Evolutionary conservation across 1,284 basidiomycete species (phyloP), one percentile per base, ranked within the genome.

Genomic region (Marasmius oreades): DNA sequence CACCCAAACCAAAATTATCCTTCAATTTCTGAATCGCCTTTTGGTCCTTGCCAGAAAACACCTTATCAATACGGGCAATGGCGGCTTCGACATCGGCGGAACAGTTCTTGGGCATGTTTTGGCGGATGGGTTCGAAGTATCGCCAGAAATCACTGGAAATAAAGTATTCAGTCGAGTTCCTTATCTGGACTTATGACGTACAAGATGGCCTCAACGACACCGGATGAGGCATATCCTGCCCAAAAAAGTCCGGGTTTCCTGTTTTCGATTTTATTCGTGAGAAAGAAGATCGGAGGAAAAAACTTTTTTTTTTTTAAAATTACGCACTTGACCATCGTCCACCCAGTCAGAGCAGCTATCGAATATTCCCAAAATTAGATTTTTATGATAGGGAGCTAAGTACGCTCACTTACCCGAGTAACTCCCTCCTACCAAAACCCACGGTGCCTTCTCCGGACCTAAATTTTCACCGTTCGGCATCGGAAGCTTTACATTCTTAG

Each of bases 241-340:
- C 71, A 77, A 70, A 91, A 90, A 14, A 87, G 63, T 18, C 74
- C 80, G 0, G 86, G 85, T 66, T 86, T 80, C 63, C 86, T 89
- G 55, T 51, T 55, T n/a, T n/a, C n/a, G n/a, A n/a, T n/a, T n/a
- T n/a, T n/a, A n/a, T n/a, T n/a, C n/a, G n/a, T n/a, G n/a, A n/a
- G n/a, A n/a, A n/a, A n/a, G n/a, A n/a, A n/a, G n/a, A n/a, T n/a
- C n/a, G n/a, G n/a, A n/a, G n/a, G n/a, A n/a, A n/a, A n/a, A n/a
- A n/a, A n/a, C n/a, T n/a, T n/a, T n/a, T n/a, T n/a, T n/a, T n/a
- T n/a, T n/a, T n/a, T n/a, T n/a, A n/a, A n/a, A n/a, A n/a, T n/a
- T n/a, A n/a, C 79, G 64, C 59, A 87, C 86, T 85, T 82, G 52
- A 83, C 80, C 81, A 89, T 82, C 1, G 86, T 84, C 81, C 83